phyloP scores from a whole-genome alignment of 129 eudicot genomes.

The Calendula officinalis region DNA sequence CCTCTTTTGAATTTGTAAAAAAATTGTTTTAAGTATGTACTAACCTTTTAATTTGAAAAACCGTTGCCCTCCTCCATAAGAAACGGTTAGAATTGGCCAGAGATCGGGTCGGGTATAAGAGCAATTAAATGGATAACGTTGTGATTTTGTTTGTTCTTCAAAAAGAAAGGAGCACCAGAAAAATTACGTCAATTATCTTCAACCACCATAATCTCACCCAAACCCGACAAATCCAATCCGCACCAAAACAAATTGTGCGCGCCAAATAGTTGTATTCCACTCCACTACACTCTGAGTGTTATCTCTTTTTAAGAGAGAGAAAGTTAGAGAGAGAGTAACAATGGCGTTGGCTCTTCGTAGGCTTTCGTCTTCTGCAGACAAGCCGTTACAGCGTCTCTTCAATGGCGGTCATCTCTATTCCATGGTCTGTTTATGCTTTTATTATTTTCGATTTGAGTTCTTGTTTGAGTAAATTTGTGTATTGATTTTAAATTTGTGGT shows the following conservation, averaged over 20 bases:
- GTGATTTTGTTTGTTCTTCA: background rate
- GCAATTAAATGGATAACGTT: constrained; percentile 26
- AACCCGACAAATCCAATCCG: constrained; percentile 18
- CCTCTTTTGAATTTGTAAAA: too few species aligned
- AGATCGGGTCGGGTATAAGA: constrained; percentile 17
- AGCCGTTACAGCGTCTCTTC: constrained; percentile 63
- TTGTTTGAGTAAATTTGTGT: constrained; percentile 9
- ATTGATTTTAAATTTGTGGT: constrained; percentile 13
- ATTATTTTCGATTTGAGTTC: background rate
- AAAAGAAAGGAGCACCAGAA: constrained; percentile 45
- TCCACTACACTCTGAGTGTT: background rate
- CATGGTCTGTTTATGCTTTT: constrained; percentile 46
- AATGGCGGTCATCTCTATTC: constrained; percentile 68
- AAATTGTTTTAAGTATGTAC: too few species aligned
- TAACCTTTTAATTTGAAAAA: constrained; percentile 12
- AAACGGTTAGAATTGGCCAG: background rate
- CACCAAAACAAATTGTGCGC: constrained; percentile 29
- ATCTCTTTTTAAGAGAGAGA: constrained; percentile 24
- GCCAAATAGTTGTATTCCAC: constrained; percentile 17
- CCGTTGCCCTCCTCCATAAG: background rate
- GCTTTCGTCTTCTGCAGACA: constrained; percentile 67
- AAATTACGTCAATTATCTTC: constrained; percentile 42
- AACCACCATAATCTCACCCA: constrained; percentile 79
- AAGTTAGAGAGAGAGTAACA: constrained; percentile 38
- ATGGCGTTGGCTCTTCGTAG: constrained; percentile 87